These are phyloP conservation scores for Phytophthora pinifolia DNA, from an alignment of 352 stramenopile species.

Conservation along the genomic window DNA sequence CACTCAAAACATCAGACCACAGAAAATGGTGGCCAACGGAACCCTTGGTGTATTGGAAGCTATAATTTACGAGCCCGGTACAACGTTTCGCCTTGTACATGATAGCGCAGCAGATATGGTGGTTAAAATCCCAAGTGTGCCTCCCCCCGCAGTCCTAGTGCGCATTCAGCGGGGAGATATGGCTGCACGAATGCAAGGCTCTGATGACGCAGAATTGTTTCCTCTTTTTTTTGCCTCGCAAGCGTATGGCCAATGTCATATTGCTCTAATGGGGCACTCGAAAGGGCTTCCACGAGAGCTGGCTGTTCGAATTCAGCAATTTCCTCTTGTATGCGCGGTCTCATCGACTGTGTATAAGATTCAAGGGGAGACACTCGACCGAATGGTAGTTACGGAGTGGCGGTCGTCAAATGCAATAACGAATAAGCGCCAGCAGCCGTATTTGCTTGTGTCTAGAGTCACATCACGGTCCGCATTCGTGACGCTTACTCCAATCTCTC, in stretches of 20 bases:
- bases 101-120: neutral
- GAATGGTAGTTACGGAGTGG: constrained; percentile 15
- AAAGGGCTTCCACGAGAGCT: neutral
- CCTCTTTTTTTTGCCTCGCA: constrained; percentile 7
- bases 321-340: constrained; percentile 15
- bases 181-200: neutral
- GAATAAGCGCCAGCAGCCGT: constrained; percentile 13
- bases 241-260: neutral
- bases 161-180: neutral
- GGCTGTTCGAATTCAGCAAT: constrained; percentile 7
- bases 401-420: neutral
- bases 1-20: constrained; percentile 10
- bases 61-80: constrained; percentile 3
- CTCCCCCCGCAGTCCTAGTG: constrained; percentile 1
- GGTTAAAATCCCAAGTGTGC: neutral
- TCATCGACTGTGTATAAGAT: constrained; percentile 19
- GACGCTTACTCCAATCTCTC: constrained; percentile 3
- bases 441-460: constrained; percentile 11
- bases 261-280: neutral
- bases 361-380: constrained; percentile 11
- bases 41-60: constrained; percentile 5
- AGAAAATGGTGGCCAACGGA: constrained; percentile 13
- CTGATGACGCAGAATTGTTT: constrained; percentile 3
- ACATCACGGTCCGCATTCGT: constrained; percentile 6
- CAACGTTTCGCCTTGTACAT: constrained; percentile 3